Percentiles rank a stretch among this genome's conserved stretches.
Evolutionary conservation across 495 filamentous ascomycete genomes (phyloP).

Genomic region (Lasiosphaeria ovina): DNA sequence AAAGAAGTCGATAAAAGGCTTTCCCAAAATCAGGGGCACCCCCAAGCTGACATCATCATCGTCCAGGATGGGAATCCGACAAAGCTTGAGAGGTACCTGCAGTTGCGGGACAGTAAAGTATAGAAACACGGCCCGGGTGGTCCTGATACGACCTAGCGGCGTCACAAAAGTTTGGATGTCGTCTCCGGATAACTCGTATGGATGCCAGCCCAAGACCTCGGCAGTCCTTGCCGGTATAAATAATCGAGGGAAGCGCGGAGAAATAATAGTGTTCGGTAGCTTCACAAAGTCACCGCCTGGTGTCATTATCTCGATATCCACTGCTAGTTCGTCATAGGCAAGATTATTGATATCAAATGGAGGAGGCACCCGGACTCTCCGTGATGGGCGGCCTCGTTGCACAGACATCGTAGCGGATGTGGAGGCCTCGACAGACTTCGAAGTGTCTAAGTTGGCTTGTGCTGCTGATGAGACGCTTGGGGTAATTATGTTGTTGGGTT

Average conservation of each 20-base stretch:
- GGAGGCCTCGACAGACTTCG: too few relatives aligned
- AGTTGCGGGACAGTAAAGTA: neutral
- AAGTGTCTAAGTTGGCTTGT: too few relatives aligned
- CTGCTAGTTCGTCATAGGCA: neutral
- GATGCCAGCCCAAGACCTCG: neutral
- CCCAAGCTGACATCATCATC: too few relatives aligned
- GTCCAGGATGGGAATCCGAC: neutral
- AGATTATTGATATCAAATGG: neutral
- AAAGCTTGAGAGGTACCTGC: neutral
- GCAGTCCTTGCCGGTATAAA: neutral
- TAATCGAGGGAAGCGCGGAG: neutral
- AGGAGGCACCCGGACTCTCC: neutral
- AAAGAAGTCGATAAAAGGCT: too few relatives aligned
- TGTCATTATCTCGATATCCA: neutral
- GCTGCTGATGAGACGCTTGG: too few relatives aligned
- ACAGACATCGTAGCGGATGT: neutral
- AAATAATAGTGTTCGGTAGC: neutral
- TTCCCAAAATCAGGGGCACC: too few relatives aligned
- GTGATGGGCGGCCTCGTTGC: neutral
- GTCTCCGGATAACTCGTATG: neutral
- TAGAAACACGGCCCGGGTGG: neutral
- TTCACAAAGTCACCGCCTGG: neutral
- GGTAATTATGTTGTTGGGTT: too few relatives aligned
- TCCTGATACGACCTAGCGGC: neutral
- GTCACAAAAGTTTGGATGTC: neutral